A percentile compares a stretch with the other conserved stretches of the same genome.
phyloP scores from a whole-genome alignment of 2,329 filamentous ascomycete species.

The Aspergillus versicolor region DNA sequence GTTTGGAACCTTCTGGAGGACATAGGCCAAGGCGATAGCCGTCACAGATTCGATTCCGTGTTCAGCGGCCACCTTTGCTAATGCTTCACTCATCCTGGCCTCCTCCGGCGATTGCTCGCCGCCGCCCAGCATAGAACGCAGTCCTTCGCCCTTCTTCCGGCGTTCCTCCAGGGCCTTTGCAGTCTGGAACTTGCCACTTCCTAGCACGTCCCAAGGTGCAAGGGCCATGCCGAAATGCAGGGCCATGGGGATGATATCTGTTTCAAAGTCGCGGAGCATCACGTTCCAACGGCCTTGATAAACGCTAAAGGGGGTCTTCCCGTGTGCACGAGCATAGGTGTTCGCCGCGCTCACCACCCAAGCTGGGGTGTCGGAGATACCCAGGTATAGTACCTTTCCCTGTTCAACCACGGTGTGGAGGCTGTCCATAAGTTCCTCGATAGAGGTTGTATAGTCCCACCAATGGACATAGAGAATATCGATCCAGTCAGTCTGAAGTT shows the following conservation, averaged over 20 bases:
- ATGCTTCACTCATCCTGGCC: constrained; percentile 53
- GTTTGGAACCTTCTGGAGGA: constrained; percentile 69
- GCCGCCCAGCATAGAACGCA: constrained; percentile 30
- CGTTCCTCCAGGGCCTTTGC: constrained; percentile 49
- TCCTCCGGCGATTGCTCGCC: constrained; percentile 48
- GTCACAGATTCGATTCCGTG: constrained; percentile 58
- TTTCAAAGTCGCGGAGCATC: constrained; percentile 40
- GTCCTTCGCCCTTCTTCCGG: constrained; percentile 43
- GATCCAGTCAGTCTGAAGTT: constrained; percentile 54
- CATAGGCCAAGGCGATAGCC: constrained; percentile 68
- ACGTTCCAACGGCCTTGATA: constrained; percentile 44
- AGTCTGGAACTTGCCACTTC: constrained; percentile 52
- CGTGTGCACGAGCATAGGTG: constrained; percentile 39
- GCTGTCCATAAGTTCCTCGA: constrained; percentile 40
- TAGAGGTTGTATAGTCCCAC: constrained; percentile 47
- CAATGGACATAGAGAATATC: constrained; percentile 58
- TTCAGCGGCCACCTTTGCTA: constrained; percentile 60
- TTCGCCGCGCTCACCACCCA: constrained; percentile 44
- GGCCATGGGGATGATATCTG: constrained; percentile 44
- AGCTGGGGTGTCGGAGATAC: constrained; percentile 42
- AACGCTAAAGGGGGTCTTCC: constrained; percentile 41
- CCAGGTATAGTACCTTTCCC: constrained; percentile 44
- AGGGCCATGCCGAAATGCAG: constrained; percentile 47
- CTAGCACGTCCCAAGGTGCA: constrained; percentile 61
- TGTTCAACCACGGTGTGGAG: constrained; percentile 39